phyloP scores from a whole-genome alignment of 2,329 filamentous ascomycete species.

The Apiospora phragmitis region DNA sequence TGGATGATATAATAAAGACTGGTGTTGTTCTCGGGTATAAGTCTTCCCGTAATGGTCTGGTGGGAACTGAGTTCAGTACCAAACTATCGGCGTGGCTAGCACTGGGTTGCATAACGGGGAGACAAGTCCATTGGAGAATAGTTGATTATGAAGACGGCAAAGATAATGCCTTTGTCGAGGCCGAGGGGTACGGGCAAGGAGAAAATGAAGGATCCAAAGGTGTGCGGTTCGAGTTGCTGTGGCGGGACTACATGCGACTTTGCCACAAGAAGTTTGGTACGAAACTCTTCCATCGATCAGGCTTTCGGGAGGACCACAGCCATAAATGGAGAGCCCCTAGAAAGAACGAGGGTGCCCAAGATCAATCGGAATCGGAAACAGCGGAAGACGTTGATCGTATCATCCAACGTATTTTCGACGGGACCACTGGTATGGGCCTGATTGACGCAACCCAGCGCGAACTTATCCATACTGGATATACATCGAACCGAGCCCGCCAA shows the following conservation, averaged over 20 bases:
- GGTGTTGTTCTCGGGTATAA: constrained; percentile 67
- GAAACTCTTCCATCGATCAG: constrained; percentile 64
- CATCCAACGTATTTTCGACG: constrained; percentile 62
- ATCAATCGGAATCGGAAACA: constrained; percentile 37
- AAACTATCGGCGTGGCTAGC: constrained; percentile 75
- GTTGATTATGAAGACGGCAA: constrained; percentile 68
- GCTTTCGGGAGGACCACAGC: constrained; percentile 55
- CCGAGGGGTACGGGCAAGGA: constrained; percentile 63
- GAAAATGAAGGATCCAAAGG: constrained; percentile 71
- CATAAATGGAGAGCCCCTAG: constrained; percentile 51
- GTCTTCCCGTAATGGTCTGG: constrained; percentile 68
- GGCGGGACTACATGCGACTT: constrained; percentile 80
- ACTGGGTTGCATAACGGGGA: constrained; percentile 70
- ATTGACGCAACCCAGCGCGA: constrained; percentile 79
- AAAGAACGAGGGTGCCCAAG: constrained; percentile 24
- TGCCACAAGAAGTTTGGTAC: constrained; percentile 69
- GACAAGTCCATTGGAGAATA: constrained; percentile 70
- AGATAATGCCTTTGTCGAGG: constrained; percentile 38
- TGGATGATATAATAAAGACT: constrained; percentile 51
- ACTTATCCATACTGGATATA: constrained; percentile 74
- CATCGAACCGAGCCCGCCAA: constrained; percentile 73
- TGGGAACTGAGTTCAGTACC: constrained; percentile 72
- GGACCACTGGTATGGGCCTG: constrained; percentile 72
- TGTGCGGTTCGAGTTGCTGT: constrained; percentile 72
- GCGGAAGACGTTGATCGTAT: constrained; percentile 46